Conservation (phyloP, 371 early-diverging fungal genomes). For the Rhizopus microsporus region DNA sequence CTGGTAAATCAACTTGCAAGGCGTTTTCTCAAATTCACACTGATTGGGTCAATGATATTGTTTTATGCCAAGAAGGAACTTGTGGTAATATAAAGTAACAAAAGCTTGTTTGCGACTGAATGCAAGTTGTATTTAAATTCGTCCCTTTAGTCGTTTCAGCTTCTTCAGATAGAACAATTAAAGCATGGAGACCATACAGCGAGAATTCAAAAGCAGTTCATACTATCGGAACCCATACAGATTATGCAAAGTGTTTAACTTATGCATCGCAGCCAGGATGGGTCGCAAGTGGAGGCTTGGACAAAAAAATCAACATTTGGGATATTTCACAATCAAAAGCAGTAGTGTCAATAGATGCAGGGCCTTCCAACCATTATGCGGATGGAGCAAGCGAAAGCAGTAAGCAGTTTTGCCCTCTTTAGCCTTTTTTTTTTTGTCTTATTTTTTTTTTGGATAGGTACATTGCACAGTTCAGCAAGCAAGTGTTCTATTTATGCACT, state of each 20-base stretch:
- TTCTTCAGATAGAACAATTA: constrained; percentile 91
- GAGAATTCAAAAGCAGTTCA: constrained; percentile 42
- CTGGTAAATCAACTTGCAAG: constrained; percentile 54
- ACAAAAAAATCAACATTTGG: constrained; percentile 88
- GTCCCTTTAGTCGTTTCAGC: constrained; percentile 73
- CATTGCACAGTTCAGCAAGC: constrained; percentile 55
- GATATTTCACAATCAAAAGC: constrained; percentile 61
- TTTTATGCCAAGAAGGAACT: constrained; percentile 56
- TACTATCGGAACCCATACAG: constrained; percentile 83
- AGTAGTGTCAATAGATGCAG: constrained; percentile 29
- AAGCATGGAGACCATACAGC: constrained; percentile 74
- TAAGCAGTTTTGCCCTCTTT: not conserved
- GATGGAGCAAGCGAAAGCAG: constrained; percentile 20
- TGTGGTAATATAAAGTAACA: constrained; percentile 25
- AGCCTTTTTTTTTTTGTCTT: not conserved
- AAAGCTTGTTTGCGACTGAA: not conserved
- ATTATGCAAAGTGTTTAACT: constrained; percentile 83
- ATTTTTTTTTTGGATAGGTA: not conserved
- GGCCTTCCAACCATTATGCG: constrained; percentile 13
- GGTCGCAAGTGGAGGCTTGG: constrained; percentile 94
- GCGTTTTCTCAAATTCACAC: constrained; percentile 84
- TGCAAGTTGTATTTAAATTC: too few relatives aligned
- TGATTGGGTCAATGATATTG: constrained; percentile 96
- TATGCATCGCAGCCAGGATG: constrained; percentile 69
- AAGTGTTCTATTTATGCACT: constrained; percentile 78